Conservation (phyloP, 2,329 filamentous ascomycete species). For the Boeremia lycopersici region DNA sequence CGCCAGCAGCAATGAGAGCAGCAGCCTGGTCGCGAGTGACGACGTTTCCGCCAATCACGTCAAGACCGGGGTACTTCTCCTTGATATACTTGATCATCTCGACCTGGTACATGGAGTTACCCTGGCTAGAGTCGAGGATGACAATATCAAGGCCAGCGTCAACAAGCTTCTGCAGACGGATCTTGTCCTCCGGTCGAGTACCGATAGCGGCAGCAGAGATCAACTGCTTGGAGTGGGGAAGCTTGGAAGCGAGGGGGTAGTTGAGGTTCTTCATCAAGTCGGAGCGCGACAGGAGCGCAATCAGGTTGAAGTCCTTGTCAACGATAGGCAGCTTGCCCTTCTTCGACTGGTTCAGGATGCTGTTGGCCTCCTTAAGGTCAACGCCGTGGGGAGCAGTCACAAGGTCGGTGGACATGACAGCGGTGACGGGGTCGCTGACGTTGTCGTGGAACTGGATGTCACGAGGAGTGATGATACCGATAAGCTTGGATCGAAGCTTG, state of each 20-base stretch:
- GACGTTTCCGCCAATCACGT: slow-evolving; percentile 98
- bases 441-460: slow-evolving; percentile 96
- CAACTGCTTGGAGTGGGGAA: slow-evolving; percentile 95
- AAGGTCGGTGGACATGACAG: slow-evolving; percentile 95
- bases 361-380: slow-evolving; percentile 85
- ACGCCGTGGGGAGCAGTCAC: slow-evolving; percentile 86
- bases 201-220: slow-evolving; percentile 95
- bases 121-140: slow-evolving; percentile 93
- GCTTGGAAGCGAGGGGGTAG: slow-evolving; percentile 95
- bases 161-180: slow-evolving; percentile 81
- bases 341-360: slow-evolving; percentile 91
- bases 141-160: slow-evolving; percentile 96
- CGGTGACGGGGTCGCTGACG: slow-evolving; percentile 72
- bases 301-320: slow-evolving; percentile 79
- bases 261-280: slow-evolving; percentile 99
- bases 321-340: slow-evolving; percentile 98
- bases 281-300: slow-evolving; percentile 60
- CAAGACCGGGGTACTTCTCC: slow-evolving; percentile 78
- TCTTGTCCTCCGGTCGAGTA: slow-evolving; percentile 91
- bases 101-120: slow-evolving; percentile 98
- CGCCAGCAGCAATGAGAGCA: slow-evolving; percentile 86
- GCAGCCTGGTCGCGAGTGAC: slow-evolving; percentile 97
- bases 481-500: slow-evolving; percentile 90
- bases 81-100: slow-evolving; percentile 99
- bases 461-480: slow-evolving; percentile 96